Base-by-base conservation (phyloP, 2,329 filamentous ascomycete genomes). In the Beauveria sp. region DNA sequence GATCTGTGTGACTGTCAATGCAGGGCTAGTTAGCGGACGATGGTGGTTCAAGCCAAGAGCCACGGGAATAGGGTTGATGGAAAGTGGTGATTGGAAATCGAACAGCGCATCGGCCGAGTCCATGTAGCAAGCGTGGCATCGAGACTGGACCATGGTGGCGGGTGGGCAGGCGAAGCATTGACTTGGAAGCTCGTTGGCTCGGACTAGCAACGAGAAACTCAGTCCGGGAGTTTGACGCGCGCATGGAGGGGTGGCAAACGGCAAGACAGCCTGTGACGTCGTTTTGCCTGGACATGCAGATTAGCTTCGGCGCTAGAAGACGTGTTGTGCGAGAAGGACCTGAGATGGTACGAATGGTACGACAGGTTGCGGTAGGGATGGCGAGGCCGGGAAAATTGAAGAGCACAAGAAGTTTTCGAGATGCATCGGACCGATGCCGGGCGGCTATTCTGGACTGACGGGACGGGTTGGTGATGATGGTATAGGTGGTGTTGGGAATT, bases 221-320 rank as follows among this genome's bases (percentile, higher is more conserved):
- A 16, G 46, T 51, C 34, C 24, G 34, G n/a, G 43, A n/a, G 20
- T 49, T 49, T 57, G 54, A 16, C 22, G 22, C 54, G 26, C 18
- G 54, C 42, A 18, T 34, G 18, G 43, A 47, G 45, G 28, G 20
- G 52, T 38, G 26, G 43, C 43, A 20, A n/a, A 24, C 14, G 34
- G 34, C 45, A 28, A 40, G 55, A 42, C 38, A 34, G 46, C 42
- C 54, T 22, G 47, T 59, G 57, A 59, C 57, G 57, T 59, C 46
- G 57, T 59, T 40, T 49, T 22, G 57, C 38, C 47, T 52, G 57
- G 30, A 42, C 42, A 34, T 52, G 47, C 34, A 59, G 57, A 59
- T 59, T 59, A 59, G 57, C 57, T 59, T 59, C 34, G 57, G 47
- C 57, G 24, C 57, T 59, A 59, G 47, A 52, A 34, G 46, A 26